A percentile compares a stretch with the other conserved stretches of the same genome.
These are phyloP conservation scores for Lupinus albus DNA, from an alignment of 306 rosid genomes.

Conservation along the genomic window DNA sequence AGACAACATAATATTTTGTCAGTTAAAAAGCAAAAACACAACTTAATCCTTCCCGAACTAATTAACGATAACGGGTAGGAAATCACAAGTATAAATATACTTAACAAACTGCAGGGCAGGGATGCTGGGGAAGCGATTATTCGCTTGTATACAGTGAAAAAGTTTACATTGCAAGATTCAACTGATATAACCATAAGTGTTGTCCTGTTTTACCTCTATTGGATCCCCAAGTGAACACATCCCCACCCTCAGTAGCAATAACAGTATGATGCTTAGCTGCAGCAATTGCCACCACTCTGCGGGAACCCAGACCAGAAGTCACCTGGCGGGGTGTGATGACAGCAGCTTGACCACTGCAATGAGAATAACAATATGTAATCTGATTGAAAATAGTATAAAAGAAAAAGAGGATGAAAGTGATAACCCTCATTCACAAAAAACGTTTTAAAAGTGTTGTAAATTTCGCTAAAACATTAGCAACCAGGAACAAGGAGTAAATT, in stretches of 20 bases:
- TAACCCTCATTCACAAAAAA: constrained; percentile 2
- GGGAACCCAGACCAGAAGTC: constrained; percentile 83
- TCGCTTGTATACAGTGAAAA: constrained; percentile 10
- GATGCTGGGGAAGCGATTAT: constrained; percentile 25
- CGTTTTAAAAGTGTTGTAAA: background rate
- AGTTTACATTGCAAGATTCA: constrained; percentile 26
- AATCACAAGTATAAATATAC: background rate
- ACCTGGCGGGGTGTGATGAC: constrained; percentile 98
- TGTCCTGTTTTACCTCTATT: constrained; percentile 82
- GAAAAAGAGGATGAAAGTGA: constrained; percentile 18
- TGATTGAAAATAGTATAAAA: constrained; percentile 34
- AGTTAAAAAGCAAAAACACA: background rate
- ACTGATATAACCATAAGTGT: constrained; percentile 17
- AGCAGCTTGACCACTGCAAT: constrained; percentile 97
- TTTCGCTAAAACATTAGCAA: background rate
- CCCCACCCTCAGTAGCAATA: constrained; percentile 89
- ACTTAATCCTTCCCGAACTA: constrained; percentile 22
- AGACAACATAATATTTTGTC: background rate
- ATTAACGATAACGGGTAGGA: background rate
- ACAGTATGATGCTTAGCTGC: constrained; percentile 99
- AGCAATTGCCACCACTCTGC: constrained; percentile 78
- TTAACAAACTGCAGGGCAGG: constrained; percentile 22
- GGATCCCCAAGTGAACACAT: constrained; percentile 98
- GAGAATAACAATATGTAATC: constrained; percentile 47
- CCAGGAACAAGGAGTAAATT: constrained; percentile 2